Percentiles rank a stretch among this genome's conserved stretches.
Conservation (phyloP, 371 early-diverging fungal genomes). For the Fennellomyces sp. region DNA sequence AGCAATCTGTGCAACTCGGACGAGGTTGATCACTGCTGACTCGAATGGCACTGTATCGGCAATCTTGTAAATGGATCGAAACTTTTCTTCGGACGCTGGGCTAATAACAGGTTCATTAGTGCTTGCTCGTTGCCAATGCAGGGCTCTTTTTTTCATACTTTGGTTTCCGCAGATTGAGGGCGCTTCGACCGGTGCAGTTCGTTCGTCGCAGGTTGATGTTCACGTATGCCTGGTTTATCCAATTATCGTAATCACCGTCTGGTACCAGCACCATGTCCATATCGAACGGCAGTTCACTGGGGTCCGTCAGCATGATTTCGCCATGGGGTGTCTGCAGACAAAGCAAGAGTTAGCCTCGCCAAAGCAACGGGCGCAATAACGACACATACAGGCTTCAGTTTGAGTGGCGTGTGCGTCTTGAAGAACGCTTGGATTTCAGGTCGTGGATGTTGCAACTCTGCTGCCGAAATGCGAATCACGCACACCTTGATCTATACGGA, state of each 20-base stretch:
- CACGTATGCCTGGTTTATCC: conserved; percentile 58
- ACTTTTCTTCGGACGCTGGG: conserved; percentile 68
- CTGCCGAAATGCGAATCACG: conserved; percentile 52
- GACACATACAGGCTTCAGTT: conserved; percentile 56
- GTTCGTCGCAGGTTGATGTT: conserved; percentile 65
- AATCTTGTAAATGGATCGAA: conserved; percentile 63
- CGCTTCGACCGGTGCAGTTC: conserved; percentile 67
- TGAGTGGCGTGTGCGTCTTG: conserved; percentile 36
- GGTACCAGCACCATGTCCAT: conserved; percentile 67
- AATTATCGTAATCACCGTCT: conserved; percentile 63
- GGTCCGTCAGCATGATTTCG: conserved; percentile 60
- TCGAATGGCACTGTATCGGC: conserved; percentile 58
- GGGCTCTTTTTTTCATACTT: no score
- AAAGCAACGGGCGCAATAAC: no score
- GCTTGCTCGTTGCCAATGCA: no score
- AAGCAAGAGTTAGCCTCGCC: no score
- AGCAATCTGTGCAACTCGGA: conserved; percentile 55
- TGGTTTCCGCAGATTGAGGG: conserved; percentile 62
- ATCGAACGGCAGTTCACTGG: conserved; percentile 57
- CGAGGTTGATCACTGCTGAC: conserved; percentile 59
- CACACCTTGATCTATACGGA: conserved; percentile 50
- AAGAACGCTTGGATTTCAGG: conserved; percentile 53
- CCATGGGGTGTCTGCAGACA: conserved; percentile 54
- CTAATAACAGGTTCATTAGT: no score
- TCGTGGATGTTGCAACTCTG: conserved; percentile 52